Evolutionary conservation across 768 basidiomycete species (phyloP), one percentile per base, ranked within the genome.

Genomic region (Trametes cinnabarina): DNA sequence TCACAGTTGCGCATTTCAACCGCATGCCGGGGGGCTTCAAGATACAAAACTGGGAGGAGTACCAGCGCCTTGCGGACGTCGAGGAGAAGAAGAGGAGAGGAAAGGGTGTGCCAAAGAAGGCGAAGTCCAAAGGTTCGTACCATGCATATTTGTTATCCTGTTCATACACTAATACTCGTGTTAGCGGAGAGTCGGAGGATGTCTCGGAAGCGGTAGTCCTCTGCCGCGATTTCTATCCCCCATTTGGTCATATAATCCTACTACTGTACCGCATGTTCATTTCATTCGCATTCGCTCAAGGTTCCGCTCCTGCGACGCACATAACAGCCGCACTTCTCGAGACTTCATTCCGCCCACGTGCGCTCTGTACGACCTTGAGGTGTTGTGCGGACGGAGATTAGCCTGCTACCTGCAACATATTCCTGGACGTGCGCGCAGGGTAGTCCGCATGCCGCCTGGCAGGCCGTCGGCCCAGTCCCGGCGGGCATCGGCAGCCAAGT

Each of bases 51-150:
- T 79, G 82, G 51, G 77, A 79, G 34, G 91, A 93, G 73, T 77
- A 81, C 61, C 82, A 85, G 72, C 76, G 90, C 49, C 50, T 89
- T 47, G 77, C 79, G 71, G 90, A 92, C 66, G 79, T 92, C 5
- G 81, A 82, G 65, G 79, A 83, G 55, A 79, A 76, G 69, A 88
- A 82, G 72, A 82, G 77, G 65, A 82, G 91, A 78, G 91, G 91
- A 26, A 92, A 93, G 73, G 91, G 90, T 43, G 81, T 86, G 20
- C 92, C 92, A 52, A 84, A 86, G 74, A 93, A 93, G 73, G 86
- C 88, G 2, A 90, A 85, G 71, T 74, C 75, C 22, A 77, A 81
- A 71, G 82, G 90, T 41, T 26, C 26, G 17, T 51, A n/a, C n/a
- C 30, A 30, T 14, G 39, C 9, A 61, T 26, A 28, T 28, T 50